Evolutionary conservation across 148 eudicot genomes (phyloP).

Genomic region (Nyssa sinensis): DNA sequence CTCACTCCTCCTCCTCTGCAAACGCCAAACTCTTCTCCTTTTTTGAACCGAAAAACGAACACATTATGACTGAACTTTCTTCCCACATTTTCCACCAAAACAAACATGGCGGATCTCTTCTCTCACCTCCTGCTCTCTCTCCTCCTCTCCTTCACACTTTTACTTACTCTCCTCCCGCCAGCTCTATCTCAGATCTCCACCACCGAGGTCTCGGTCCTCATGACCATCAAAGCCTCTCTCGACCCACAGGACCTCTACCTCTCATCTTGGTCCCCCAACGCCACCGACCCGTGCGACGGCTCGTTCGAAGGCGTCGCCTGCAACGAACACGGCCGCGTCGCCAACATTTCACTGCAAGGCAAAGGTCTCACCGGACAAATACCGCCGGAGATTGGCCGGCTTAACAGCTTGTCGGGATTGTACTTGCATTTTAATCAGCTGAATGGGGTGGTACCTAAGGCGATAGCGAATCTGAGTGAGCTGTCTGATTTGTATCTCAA

Average conservation of each 20-base stretch:
- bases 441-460: constrained; percentile 61
- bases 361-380: constrained; percentile 65
- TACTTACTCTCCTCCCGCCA: constrained; percentile 24
- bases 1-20: too few species aligned
- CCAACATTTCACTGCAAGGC: constrained; percentile 81
- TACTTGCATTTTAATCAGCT: constrained; percentile 74
- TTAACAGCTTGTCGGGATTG: constrained; percentile 70
- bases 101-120: constrained; percentile 19
- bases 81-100: not conserved
- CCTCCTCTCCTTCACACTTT: constrained; percentile 13
- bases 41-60: not conserved
- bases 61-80: not conserved
- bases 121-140: not conserved
- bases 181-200: constrained; percentile 21
- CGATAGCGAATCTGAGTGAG: constrained; percentile 54
- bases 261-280: constrained; percentile 56
- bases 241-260: constrained; percentile 62
- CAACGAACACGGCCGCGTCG: constrained; percentile 59
- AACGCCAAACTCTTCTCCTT: too few species aligned
- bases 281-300: constrained; percentile 52
- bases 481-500: constrained; percentile 81
- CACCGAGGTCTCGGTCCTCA: constrained; percentile 39
- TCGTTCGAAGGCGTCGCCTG: constrained; percentile 74
- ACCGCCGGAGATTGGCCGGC: constrained; percentile 63
- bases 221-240: constrained; percentile 54